phyloP scores from a whole-genome alignment of 1,139 yeast genomes.

The Geotrichum phurueaensis region DNA sequence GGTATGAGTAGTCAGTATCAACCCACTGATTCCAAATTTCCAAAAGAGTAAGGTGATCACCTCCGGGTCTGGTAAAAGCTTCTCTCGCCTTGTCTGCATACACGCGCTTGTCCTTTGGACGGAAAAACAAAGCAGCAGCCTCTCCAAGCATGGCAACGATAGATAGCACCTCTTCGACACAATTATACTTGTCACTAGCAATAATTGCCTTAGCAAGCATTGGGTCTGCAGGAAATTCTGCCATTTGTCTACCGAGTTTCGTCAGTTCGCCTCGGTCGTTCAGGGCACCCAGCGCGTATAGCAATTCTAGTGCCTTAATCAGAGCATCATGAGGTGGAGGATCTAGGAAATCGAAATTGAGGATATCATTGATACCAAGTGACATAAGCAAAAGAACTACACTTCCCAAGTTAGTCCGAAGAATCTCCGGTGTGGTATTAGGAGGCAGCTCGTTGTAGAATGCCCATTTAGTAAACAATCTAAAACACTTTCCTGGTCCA shows the following conservation, averaged over 20 bases:
- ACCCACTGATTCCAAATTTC: conserved; percentile 75
- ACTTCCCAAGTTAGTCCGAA: conserved; percentile 71
- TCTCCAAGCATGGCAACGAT: conserved; percentile 83
- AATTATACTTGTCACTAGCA: conserved; percentile 53
- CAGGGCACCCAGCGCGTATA: conserved; percentile 83
- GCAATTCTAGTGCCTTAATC: conserved; percentile 67
- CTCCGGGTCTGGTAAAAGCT: conserved; percentile 51
- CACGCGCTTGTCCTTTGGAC: conserved; percentile 66
- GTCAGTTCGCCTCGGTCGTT: conserved; percentile 78
- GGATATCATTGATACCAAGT: conserved; percentile 72
- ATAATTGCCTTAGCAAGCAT: conserved; percentile 74
- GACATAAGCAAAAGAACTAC: conserved; percentile 70
- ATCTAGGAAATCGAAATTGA: conserved; percentile 85
- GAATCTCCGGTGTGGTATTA: conserved; percentile 83
- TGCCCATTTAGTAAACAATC: conserved; percentile 84
- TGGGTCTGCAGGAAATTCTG: conserved; percentile 90
- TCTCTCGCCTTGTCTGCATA: conserved; percentile 61
- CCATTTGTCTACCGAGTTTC: conserved; percentile 73
- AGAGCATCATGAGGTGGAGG: conserved; percentile 69
- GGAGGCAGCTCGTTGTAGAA: conserved; percentile 69
- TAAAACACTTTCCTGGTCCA: conserved; percentile 91
- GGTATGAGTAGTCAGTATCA: conserved; percentile 58
- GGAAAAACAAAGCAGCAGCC: conserved; percentile 59
- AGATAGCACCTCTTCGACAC: conserved; percentile 60
- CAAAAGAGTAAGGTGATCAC: conserved; percentile 73